A percentile compares a stretch with the other conserved stretches of the same genome.
phyloP scores from a whole-genome alignment of 2,329 filamentous ascomycete species.

The Fusarium compactum region DNA sequence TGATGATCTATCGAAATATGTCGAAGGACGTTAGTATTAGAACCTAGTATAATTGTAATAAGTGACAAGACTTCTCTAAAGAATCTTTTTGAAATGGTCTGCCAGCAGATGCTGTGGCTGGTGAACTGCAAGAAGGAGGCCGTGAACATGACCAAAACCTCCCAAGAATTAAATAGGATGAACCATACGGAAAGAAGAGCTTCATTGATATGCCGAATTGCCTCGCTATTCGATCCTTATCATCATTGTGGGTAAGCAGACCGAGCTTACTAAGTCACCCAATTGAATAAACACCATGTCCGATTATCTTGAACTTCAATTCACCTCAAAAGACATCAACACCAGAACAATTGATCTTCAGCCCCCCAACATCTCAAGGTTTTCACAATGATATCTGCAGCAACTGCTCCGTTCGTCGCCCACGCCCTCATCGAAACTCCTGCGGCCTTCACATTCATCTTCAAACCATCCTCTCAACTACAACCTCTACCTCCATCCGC shows the following conservation, averaged over 20 bases:
- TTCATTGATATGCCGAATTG: background rate
- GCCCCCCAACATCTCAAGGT: background rate
- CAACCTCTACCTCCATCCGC: conserved; percentile 55
- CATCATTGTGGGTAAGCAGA: conserved; percentile 5
- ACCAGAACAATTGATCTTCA: background rate
- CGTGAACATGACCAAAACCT: background rate
- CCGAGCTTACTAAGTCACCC: conserved; percentile 15
- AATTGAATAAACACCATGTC: background rate
- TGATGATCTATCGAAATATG: conserved; percentile 25
- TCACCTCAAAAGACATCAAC: background rate
- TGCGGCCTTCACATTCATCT: conserved; percentile 61
- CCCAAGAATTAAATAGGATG: background rate
- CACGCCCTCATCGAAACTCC: conserved; percentile 57
- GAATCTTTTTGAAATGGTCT: background rate
- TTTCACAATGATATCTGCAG: conserved; percentile 6
- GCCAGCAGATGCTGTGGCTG: too few relatives aligned
- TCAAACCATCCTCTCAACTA: conserved; percentile 58
- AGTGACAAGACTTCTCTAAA: background rate
- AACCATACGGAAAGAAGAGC: background rate
- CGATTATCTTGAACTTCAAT: background rate
- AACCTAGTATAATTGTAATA: conserved; percentile 1
- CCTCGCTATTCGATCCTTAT: background rate
- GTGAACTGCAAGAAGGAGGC: background rate
- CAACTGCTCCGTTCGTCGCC: conserved; percentile 52
- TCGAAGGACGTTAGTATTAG: background rate